Evolutionary conservation across 768 basidiomycete species (phyloP).

Genomic region (Cyclocybe aegerita): DNA sequence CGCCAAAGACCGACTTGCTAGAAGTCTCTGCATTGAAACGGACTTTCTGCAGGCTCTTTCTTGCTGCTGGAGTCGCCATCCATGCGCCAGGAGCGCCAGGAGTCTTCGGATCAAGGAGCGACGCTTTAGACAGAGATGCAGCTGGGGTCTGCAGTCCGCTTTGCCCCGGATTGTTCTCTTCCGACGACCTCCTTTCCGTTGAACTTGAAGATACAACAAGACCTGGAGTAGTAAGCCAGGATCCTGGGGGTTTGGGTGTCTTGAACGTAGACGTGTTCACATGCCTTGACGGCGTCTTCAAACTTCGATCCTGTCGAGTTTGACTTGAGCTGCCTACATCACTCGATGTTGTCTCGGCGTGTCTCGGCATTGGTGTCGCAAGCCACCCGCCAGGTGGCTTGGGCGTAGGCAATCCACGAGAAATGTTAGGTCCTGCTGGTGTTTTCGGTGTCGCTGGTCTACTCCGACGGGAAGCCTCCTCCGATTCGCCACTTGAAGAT

Average conservation of each 20-base stretch:
- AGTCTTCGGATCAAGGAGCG: conserved; percentile 48
- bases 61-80: conserved; percentile 53
- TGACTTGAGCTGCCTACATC: background rate
- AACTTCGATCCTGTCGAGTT: conserved; percentile 3
- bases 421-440: background rate
- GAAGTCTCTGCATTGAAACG: conserved; percentile 57
- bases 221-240: conserved; percentile 25
- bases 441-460: conserved; percentile 5
- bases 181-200: background rate
- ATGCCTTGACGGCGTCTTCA: conserved; percentile 7
- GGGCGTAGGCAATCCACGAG: conserved; percentile 13
- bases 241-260: conserved; percentile 35
- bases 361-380: conserved; percentile 27
- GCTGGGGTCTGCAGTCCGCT: conserved; percentile 48
- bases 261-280: conserved; percentile 5
- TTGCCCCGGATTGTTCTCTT: conserved; percentile 20
- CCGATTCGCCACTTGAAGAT: conserved; percentile 43
- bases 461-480: conserved; percentile 4
- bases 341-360: background rate
- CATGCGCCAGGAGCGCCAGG: conserved; percentile 74
- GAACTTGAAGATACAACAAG: conserved; percentile 6
- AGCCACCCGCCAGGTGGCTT: conserved; percentile 33
- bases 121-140: conserved; percentile 49
- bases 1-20: conserved; percentile 7
- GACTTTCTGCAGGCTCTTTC: conserved; percentile 67